Conservation (phyloP, 2,329 filamentous ascomycete species). For the Phaeoacremonium minimum region DNA sequence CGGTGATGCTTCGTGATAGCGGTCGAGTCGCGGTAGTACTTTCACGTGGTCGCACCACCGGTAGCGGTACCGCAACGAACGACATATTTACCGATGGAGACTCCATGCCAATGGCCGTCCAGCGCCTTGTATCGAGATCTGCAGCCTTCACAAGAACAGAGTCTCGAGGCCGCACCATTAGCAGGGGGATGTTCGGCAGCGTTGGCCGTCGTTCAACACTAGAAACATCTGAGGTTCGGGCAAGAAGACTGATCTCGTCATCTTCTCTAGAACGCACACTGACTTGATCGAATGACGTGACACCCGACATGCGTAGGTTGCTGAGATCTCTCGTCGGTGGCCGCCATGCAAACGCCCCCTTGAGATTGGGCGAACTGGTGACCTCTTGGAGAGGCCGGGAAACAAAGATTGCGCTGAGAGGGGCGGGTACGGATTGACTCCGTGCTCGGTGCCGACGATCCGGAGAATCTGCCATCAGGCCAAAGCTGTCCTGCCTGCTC, state of each 20-base stretch:
- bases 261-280: neutral
- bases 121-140: neutral
- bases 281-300: neutral
- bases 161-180: constrained; percentile 5
- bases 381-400: neutral
- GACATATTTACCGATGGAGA: neutral
- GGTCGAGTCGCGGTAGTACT: neutral
- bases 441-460: neutral
- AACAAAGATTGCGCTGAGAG: constrained; percentile 6
- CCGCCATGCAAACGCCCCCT: constrained; percentile 7
- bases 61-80: neutral
- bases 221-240: too few species aligned
- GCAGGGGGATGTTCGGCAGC: neutral
- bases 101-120: neutral
- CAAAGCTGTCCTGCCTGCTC: too few species aligned
- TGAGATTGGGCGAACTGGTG: neutral
- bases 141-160: constrained; percentile 4
- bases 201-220: too few species aligned
- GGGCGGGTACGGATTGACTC: constrained; percentile 5
- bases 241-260: neutral
- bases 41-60: neutral
- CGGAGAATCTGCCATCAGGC: too few species aligned
- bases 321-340: constrained; percentile 3
- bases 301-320: neutral
- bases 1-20: neutral